Base-by-base conservation (phyloP, 2,329 filamentous ascomycete genomes). In the Ascochyta koolunga region DNA sequence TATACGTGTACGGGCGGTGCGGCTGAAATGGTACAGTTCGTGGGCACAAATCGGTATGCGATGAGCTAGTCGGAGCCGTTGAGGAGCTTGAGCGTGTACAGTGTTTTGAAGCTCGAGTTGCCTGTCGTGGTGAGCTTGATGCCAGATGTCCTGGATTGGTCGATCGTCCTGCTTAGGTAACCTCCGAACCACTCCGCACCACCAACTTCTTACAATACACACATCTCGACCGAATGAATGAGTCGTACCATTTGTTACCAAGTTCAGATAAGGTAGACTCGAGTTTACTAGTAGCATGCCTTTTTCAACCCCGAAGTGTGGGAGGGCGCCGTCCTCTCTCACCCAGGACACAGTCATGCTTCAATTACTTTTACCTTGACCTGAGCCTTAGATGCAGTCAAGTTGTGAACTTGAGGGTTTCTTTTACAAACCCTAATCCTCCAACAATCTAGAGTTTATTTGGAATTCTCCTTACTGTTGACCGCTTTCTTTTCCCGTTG, bases 141-240 rank as follows among this genome's bases (percentile, higher is more conserved):
- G 67, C 67, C 67, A 70, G 62, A 68, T 70, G 63, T 66, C 62
- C 62, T 59, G 49, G 62, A 54, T 62, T 62, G 53, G 58, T 43
- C 58, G 49, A 57, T 58, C 61, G 60, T 47, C 35, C 36, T 39
- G 62, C 62, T 66, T 65, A 67, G 56, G 60, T 54, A 64, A 60
- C 58, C 36, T 41, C 62, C 56, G 53, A 60, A 39, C 38, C 11
- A 6, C 16, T 27, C 21, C 27, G 32, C 16, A 22, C 19, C 19
- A 35, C 36, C 19, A n/a, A 48, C 24, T 27, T 22, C n/a, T 29
- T 33, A 15, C 40, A 47, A 8, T 5, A 4, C 13, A 25, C 11
- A 4, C 13, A 25, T 15, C 11, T 35, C 41, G 8, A 18, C 41
- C 10, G 5, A 24, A 25, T 16, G 19, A n/a, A 9, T 9, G 4